A percentile compares a stretch with the other conserved stretches of the same genome.
Evolutionary conservation across 257 asterid species (phyloP).

Genomic region (Paulownia fortunei): DNA sequence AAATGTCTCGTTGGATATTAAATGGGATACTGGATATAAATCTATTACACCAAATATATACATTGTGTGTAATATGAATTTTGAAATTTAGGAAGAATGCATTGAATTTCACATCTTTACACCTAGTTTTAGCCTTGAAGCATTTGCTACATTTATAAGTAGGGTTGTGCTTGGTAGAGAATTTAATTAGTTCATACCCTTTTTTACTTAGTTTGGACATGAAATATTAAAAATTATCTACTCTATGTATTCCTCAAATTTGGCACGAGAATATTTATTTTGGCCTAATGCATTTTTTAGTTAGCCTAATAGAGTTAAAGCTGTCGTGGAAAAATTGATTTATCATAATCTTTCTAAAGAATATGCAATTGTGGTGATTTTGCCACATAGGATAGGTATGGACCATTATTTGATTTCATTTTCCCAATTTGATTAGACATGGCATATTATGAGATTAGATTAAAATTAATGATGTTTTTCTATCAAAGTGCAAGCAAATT

Average conservation of each 20-base stretch:
- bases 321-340: constrained; percentile 6
- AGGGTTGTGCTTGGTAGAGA: background rate
- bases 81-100: background rate
- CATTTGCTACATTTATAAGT: background rate
- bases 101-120: background rate
- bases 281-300: background rate
- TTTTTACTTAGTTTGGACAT: background rate
- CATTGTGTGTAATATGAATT: too few species aligned
- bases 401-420: background rate
- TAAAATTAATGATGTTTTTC: constrained; percentile 9
- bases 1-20: too few species aligned
- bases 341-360: background rate
- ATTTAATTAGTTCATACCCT: background rate
- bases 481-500: background rate
- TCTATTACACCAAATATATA: too few species aligned
- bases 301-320: constrained; percentile 16
- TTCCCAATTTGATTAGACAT: constrained; percentile 22
- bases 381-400: background rate
- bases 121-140: constrained; percentile 5
- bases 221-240: background rate
- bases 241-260: background rate
- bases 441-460: background rate
- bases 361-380: background rate
- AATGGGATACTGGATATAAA: too few species aligned
- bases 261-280: constrained; percentile 6